Conservation (phyloP, 257 asterid genomes). For the Plantago ovata region DNA sequence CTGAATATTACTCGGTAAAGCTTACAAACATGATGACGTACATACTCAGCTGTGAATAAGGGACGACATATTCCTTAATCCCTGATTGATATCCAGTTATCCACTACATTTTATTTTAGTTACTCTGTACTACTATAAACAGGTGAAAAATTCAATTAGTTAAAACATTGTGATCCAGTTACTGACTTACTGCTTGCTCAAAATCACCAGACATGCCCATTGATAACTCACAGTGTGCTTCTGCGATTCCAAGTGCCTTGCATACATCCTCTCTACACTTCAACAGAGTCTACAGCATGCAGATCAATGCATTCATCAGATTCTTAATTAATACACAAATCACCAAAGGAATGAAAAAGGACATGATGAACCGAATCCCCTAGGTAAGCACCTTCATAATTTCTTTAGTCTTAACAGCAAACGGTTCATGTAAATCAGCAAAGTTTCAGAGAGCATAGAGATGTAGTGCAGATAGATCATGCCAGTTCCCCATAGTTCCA, state of each 20-base stretch:
- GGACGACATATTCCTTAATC: too few relatives aligned
- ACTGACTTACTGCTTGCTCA: conserved; percentile 64
- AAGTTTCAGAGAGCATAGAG: conserved; percentile 4
- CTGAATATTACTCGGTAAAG: too few relatives aligned
- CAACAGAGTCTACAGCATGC: conserved; percentile 43
- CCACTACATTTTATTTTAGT: too few relatives aligned
- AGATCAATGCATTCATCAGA: conserved; percentile 17
- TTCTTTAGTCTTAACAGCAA: too few relatives aligned
- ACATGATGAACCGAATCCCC: too few relatives aligned
- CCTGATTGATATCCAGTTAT: too few relatives aligned
- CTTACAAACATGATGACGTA: too few relatives aligned
- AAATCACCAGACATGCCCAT: conserved; percentile 98
- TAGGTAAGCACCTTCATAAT: too few relatives aligned
- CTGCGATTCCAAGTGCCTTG: conserved; percentile 62
- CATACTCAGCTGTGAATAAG: too few relatives aligned
- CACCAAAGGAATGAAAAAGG: too few relatives aligned
- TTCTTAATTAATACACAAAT: too few relatives aligned
- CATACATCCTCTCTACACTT: conserved; percentile 75
- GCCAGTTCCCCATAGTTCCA: background rate
- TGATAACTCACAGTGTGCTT: conserved; percentile 67
- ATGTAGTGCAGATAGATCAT: conserved; percentile 2
- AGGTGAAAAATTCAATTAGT: background rate
- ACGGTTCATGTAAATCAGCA: background rate
- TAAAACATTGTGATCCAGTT: background rate
- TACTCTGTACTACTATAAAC: too few relatives aligned